Conservation (phyloP, 768 basidiomycete species). For the Sarcodon sp. region DNA sequence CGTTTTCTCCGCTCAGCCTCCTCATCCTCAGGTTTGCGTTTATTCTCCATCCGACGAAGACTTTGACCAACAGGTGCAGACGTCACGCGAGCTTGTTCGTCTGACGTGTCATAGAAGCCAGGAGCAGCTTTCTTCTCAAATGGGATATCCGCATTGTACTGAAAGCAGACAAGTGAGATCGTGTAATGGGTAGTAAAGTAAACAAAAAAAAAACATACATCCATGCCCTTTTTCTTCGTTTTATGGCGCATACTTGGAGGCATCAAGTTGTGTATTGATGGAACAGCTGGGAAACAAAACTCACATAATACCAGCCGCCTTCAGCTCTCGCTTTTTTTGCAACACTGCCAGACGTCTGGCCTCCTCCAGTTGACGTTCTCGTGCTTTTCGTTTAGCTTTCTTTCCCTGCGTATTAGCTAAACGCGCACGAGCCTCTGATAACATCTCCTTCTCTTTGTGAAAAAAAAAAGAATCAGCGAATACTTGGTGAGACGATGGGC, state of each 20-base stretch:
- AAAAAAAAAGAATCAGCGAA: constrained; percentile 4
- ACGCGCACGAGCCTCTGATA: constrained; percentile 96
- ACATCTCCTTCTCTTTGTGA: constrained; percentile 89
- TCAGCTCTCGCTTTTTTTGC: constrained; percentile 96
- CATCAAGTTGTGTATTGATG: background rate
- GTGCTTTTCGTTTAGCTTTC: constrained; percentile 97
- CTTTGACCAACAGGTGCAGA: constrained; percentile 89
- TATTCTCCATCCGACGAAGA: constrained; percentile 86
- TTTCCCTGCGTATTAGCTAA: constrained; percentile 99
- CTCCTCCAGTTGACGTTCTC: constrained; percentile 95
- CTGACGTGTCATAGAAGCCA: constrained; percentile 94
- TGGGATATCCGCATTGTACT: constrained; percentile 98
- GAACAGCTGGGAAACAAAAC: constrained; percentile 14
- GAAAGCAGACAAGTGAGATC: constrained; percentile 1
- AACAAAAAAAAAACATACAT: constrained; percentile 38
- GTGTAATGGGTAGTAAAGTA: constrained; percentile 4
- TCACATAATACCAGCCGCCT: constrained; percentile 94
- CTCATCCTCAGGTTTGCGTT: constrained; percentile 88
- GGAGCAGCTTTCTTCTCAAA: constrained; percentile 95
- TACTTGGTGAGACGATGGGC: background rate
- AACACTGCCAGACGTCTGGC: constrained; percentile 87
- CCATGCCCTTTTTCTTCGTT: constrained; percentile 96
- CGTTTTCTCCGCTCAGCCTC: constrained; percentile 90
- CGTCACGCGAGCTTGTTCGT: constrained; percentile 79
- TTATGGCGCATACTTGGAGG: constrained; percentile 73